Base-by-base conservation (phyloP, 2,329 filamentous ascomycete species). In the Fusarium clavum region DNA sequence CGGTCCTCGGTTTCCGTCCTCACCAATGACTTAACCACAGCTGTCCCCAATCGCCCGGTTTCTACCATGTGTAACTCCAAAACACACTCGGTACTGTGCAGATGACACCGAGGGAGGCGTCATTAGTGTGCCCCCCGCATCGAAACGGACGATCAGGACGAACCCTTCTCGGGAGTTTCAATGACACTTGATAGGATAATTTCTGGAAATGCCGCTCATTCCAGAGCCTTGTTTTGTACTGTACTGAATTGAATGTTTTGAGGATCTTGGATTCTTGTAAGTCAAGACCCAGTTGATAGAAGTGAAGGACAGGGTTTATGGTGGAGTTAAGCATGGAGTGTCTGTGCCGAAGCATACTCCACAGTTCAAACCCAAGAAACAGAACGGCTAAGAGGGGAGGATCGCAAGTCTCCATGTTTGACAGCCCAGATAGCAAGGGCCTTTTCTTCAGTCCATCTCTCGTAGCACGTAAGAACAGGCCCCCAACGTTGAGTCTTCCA, bases 111-210 rank as follows among this genome's bases (percentile, higher is more conserved):
- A 14, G 16, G 20, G 45, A 45, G 54, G 47, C 47, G 53, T 44
- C 38, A 29, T 45, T 49, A 34, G 61, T 48, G 34, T 48, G 47
- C 46, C 52, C 47, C 53, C 40, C 61, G 44, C 49, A 64, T 57
- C 12, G 38, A 16, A 11, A 6, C 27, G 20, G 34, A 45, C 11
- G 10, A 44, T 62, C 16, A 29, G 25, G 16, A 18, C 14, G 27
- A 51, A 20, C 27, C 27, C 4, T 59, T 27, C 25, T n/a, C 47
- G 34, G 27, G 34, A 38, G 18, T 38, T n/a, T 18, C 34, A 9
- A 38, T n/a, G 18, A 7, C 34, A 38, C 18, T 38, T 38, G 34
- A 38, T 38, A 38, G 34, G 34, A 38, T 38, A 10, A 4, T 11
- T 1, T 2, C 5, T 6, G 5, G 0, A n/a, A 38, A 38, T 4